Percentiles rank a stretch among this genome's conserved stretches.
These are phyloP conservation scores for Lentinula detonsa DNA, from an alignment of 768 basidiomycete species.

Conservation along the genomic window DNA sequence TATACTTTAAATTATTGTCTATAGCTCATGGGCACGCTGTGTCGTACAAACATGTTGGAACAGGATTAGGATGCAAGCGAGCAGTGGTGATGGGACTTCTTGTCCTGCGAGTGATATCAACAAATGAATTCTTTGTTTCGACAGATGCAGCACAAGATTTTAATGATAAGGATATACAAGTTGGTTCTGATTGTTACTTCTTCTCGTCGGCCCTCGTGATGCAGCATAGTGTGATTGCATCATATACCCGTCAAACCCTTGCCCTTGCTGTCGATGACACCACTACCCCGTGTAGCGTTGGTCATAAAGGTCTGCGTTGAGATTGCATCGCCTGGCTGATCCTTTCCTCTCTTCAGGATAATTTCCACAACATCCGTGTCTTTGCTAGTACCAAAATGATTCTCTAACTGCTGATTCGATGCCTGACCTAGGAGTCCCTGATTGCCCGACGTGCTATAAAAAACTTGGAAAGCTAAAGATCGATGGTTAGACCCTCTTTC, in stretches of 20 bases:
- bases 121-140: no score
- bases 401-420: constrained; percentile 84
- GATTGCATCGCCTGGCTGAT: constrained; percentile 47
- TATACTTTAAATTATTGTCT: no score
- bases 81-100: no score
- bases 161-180: neutral
- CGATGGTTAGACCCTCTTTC: neutral
- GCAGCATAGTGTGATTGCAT: constrained; percentile 1
- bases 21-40: no score
- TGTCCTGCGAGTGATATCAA: no score
- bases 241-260: constrained; percentile 30
- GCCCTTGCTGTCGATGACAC: constrained; percentile 31
- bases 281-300: constrained; percentile 26
- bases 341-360: constrained; percentile 60
- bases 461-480: constrained; percentile 60
- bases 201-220: neutral
- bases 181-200: neutral
- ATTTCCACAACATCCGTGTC: constrained; percentile 55
- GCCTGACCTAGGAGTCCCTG: constrained; percentile 72
- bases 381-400: constrained; percentile 56
- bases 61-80: no score
- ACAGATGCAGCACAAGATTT: neutral
- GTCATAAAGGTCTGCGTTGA: constrained; percentile 12
- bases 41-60: no score
- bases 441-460: constrained; percentile 63